Evolutionary conservation across 768 basidiomycete genomes (phyloP), one percentile per base, ranked within the genome.

Genomic region (Roridomyces roridus): DNA sequence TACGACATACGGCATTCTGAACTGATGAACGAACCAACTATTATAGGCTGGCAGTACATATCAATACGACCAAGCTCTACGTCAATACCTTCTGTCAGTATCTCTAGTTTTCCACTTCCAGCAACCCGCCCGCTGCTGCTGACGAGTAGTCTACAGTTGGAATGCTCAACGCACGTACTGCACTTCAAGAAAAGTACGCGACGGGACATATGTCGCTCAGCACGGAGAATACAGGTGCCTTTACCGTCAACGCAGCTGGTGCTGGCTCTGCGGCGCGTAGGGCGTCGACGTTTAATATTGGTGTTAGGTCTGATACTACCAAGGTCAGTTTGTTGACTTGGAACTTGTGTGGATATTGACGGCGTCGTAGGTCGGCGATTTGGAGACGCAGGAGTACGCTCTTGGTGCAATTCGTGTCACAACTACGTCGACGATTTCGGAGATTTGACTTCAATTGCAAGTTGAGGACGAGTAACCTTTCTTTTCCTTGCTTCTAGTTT

Each of bases 81-180:
- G 79, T 76, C 17, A 80, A 80, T 56, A 80, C 79, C 1, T 80
- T 80, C 65, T 80, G 80, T 80, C 50, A 71, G 80, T 73, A 20
- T 5, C n/a, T 85, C 14, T 46, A 34, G 11, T 15, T 3, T 3
- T 15, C 10, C 10, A 15, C 31, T 34, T n/a, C n/a, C n/a, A n/a
- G n/a, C n/a, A n/a, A n/a, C n/a, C n/a, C n/a, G n/a, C n/a, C n/a
- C n/a, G n/a, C n/a, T n/a, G n/a, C n/a, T n/a, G n/a, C n/a, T n/a
- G n/a, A n/a, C n/a, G n/a, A n/a, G n/a, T n/a, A n/a, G n/a, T n/a
- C 59, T 63, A 11, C 64, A 53, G 20, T 69, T 70, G 24, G 35
- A 51, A 37, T 70, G 53, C 25, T 53, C 49, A 57, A 52, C 53
- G 61, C 60, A 12, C 60, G 60, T 20, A 53, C 46, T 6, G 28